phyloP scores from a whole-genome alignment of 768 basidiomycete genomes.

The Neoboletus brunneissimus region DNA sequence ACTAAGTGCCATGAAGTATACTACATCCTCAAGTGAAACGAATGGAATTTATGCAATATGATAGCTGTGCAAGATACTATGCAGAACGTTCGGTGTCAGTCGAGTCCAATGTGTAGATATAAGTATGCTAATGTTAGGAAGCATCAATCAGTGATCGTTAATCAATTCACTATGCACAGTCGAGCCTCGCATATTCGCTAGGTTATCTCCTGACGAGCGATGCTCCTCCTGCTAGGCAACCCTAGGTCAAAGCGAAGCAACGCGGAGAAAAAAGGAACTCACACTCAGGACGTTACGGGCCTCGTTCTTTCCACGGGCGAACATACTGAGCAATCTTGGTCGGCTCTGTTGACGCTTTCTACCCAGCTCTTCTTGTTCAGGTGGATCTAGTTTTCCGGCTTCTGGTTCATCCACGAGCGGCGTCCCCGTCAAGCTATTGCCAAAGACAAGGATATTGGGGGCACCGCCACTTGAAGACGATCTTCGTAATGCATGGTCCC shows the following conservation, averaged over 20 bases:
- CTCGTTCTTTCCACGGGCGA: slow-evolving; percentile 24
- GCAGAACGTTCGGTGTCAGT: neutral
- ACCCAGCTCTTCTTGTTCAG: slow-evolving; percentile 13
- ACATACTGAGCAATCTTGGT: slow-evolving; percentile 31
- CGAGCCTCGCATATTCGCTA: neutral
- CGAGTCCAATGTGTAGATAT: neutral
- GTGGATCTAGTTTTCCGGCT: slow-evolving; percentile 20
- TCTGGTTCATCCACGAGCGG: slow-evolving; percentile 45
- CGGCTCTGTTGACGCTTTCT: slow-evolving; percentile 25
- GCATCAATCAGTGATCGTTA: slow-evolving; percentile 7
- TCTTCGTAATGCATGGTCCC: slow-evolving; percentile 10
- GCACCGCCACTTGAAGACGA: slow-evolving; percentile 21
- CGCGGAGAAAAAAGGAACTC: neutral
- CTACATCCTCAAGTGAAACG: neutral
- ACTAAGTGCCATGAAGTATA: neutral
- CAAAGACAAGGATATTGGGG: neutral
- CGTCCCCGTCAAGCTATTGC: slow-evolving; percentile 25
- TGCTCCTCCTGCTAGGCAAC: slow-evolving; percentile 5
- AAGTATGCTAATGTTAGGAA: neutral
- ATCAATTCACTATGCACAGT: slow-evolving; percentile 2
- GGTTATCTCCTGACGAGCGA: slow-evolving; percentile 2
- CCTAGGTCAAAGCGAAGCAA: neutral
- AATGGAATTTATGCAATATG: neutral
- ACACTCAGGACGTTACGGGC: slow-evolving; percentile 7
- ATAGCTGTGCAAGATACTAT: neutral